These are phyloP conservation scores for Chaetomiaceae sp. DNA, from an alignment of 2,329 filamentous ascomycete species.

Conservation along the genomic window DNA sequence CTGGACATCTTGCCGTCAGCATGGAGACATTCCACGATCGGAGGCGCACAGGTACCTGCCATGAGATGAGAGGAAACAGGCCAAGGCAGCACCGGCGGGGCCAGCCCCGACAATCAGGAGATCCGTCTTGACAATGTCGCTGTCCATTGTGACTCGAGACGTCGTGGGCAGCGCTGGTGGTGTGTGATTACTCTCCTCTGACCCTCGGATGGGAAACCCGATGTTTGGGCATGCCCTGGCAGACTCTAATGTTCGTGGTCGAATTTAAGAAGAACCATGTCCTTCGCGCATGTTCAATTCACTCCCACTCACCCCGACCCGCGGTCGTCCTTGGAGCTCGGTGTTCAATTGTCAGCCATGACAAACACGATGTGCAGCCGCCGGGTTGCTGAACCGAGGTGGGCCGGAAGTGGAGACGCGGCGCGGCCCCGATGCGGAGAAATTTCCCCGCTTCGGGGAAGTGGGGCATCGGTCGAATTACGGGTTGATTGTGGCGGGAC, in stretches of 20 bases:
- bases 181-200: not conserved
- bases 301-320: no score
- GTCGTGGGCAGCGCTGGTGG: no score
- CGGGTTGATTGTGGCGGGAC: not conserved
- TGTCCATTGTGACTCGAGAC: not conserved
- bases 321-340: not conserved
- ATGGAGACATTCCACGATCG: not conserved
- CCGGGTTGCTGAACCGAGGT: not conserved
- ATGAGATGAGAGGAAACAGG: constrained; percentile 47
- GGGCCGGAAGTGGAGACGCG: not conserved
- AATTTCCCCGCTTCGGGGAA: not conserved
- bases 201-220: not conserved
- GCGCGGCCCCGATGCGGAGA: not conserved
- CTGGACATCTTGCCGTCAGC: constrained; percentile 26
- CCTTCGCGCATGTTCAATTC: not conserved
- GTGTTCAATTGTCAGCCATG: not conserved
- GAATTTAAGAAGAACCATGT: not conserved
- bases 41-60: constrained; percentile 29
- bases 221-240: not conserved
- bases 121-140: constrained; percentile 35
- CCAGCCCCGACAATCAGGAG: constrained; percentile 48
- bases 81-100: constrained; percentile 49
- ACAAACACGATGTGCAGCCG: not conserved
- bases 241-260: no score
- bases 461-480: not conserved